A percentile compares a stretch with the other conserved stretches of the same genome.
These are phyloP conservation scores for Hyphopichia homilentoma DNA, from an alignment of 805 yeast genomes.

Conservation along the genomic window DNA sequence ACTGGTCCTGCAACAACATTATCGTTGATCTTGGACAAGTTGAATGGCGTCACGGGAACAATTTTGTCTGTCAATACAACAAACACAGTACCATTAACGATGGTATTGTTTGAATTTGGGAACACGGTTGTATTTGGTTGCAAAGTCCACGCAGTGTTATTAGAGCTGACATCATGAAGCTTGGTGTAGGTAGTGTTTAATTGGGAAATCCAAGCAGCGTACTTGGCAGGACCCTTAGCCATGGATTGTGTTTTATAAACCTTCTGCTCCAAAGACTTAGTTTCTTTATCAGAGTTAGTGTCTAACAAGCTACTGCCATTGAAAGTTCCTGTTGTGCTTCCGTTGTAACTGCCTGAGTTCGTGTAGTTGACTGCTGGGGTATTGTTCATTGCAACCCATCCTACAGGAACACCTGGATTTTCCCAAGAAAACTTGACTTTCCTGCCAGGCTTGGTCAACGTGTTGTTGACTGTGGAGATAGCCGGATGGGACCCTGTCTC, in stretches of 20 bases:
- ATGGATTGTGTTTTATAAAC: neutral
- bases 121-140: conserved; percentile 3
- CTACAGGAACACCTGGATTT: conserved; percentile 2
- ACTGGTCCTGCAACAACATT: conserved; percentile 1
- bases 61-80: neutral
- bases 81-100: conserved; percentile 3
- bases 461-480: conserved; percentile 2
- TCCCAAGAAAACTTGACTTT: conserved; percentile 4
- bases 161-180: neutral
- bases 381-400: conserved; percentile 1
- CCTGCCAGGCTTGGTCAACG: conserved; percentile 1
- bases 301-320: conserved; percentile 1
- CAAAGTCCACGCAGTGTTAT: neutral
- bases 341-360: conserved; percentile 5
- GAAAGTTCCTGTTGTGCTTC: neutral
- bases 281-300: neutral
- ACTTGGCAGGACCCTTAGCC: neutral
- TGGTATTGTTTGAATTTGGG: conserved; percentile 2
- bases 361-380: conserved; percentile 2
- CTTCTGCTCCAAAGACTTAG: neutral
- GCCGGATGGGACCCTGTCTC: neutral
- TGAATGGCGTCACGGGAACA: neutral
- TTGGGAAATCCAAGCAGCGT: conserved; percentile 3
- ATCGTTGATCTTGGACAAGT: conserved; percentile 1
- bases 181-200: conserved; percentile 1